Base-by-base conservation (phyloP, 495 filamentous ascomycete genomes). In the Podospora bellae-mahoneyi region DNA sequence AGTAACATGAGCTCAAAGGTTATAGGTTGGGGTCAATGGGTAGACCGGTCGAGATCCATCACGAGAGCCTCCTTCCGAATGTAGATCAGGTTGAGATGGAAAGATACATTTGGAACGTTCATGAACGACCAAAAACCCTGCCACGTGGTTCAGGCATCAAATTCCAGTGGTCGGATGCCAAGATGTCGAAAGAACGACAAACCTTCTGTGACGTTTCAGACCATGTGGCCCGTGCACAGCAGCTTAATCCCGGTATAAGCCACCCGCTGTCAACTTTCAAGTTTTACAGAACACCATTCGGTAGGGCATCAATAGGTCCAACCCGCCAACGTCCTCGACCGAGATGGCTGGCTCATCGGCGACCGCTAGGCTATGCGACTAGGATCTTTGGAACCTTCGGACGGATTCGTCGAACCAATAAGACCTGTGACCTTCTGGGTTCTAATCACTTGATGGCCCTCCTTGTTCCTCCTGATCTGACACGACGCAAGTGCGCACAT, bases 121-220 rank as follows among this genome's bases (percentile, higher is more conserved):
- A 10, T 48, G 15, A 48, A 48, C 39, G 39, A 48, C 39, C 34
- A 10, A 23, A 23, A 23, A 23, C 23, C 55, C n/a, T 20, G 55
- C 55, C 55, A 58, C 55, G 55, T 58, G 55, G 55, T 58, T 58
- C 55, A 58, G 55, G 55, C 55, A 48, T 48, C 39, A 13, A 48
- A 48, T 48, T 48, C 39, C 39, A 48, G 13, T 48, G 39, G 39
- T 48, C 2, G 39, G 23, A 26, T 18, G 55, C 55, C 55, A 58
- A 58, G 55, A 58, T 18, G 55, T 19, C 55, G 23, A 48, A 48
- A 48, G 39, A 48, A 48, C 15, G 39, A 48, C 39, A 48, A 48
- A 48, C 7, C 30, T 13, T 48, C 39, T 16, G 39, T 48, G 39
- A 48, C 39, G 39, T 48, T 48, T 48, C 39, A 48, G 7, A 10